Conservation (phyloP, 345 rosid species). For the Geranium brycei region DNA sequence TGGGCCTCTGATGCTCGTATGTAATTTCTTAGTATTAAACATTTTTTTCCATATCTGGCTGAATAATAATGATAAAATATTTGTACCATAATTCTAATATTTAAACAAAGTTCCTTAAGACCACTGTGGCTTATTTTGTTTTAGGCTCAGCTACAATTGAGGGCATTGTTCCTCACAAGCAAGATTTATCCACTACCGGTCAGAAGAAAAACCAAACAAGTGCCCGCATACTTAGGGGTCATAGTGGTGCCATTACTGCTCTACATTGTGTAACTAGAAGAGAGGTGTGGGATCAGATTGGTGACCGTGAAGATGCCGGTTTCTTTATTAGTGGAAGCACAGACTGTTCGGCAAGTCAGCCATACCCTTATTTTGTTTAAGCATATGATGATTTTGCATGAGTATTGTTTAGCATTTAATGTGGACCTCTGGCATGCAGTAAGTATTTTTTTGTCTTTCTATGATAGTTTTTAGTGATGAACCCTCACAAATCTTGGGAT, state of each 20-base stretch:
- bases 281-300: conserved; percentile 96
- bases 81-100: no score
- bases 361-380: background rate
- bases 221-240: conserved; percentile 85
- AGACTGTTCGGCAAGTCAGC: conserved; percentile 54
- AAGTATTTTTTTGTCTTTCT: background rate
- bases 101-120: background rate
- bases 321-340: conserved; percentile 99
- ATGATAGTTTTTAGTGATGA: background rate
- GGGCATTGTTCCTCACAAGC: conserved; percentile 37
- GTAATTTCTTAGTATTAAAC: conserved; percentile 29
- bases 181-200: conserved; percentile 58
- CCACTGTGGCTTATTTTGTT: background rate
- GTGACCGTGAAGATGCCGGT: conserved; percentile 98
- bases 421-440: background rate
- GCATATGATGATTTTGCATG: background rate
- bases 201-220: conserved; percentile 89
- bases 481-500: background rate
- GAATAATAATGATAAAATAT: no score
- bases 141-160: conserved; percentile 21
- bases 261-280: conserved; percentile 94
- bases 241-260: conserved; percentile 83
- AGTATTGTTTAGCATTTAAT: background rate
- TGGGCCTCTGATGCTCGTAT: conserved; percentile 70
- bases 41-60: background rate